Percentiles rank a stretch among this genome's conserved stretches.
These are phyloP conservation scores for Drosera spatulata DNA, from an alignment of 179 eudicot species.

Conservation along the genomic window DNA sequence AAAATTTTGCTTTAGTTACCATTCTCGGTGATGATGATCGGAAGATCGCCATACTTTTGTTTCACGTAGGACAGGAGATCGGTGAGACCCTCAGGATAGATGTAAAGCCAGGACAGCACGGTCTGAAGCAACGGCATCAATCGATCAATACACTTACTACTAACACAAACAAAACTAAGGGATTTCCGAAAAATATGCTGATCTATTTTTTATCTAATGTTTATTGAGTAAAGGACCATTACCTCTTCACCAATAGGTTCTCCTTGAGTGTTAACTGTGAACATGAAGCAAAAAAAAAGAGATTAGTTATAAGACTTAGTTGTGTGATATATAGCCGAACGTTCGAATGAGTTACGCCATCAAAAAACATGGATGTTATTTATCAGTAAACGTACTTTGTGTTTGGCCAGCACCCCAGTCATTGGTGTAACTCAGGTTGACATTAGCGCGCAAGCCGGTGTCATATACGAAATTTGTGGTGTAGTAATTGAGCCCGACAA, in stretches of 20 bases:
- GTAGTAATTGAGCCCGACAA: constrained; percentile 46
- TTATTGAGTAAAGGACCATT: too few relatives aligned
- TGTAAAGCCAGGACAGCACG: not conserved
- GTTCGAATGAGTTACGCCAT: not conserved
- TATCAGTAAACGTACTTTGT: not conserved
- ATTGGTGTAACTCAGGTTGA: not conserved
- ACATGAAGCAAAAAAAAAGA: too few relatives aligned
- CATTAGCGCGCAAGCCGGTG: not conserved
- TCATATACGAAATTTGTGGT: constrained; percentile 25
- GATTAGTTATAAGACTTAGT: too few relatives aligned
- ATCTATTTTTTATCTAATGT: too few relatives aligned
- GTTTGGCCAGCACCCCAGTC: not conserved
- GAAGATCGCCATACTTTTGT: not conserved
- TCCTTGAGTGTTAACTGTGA: too few relatives aligned
- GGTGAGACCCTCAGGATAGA: constrained; percentile 1
- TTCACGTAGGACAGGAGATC: not conserved
- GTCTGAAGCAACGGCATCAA: not conserved
- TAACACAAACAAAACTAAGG: too few relatives aligned
- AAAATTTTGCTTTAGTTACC: not conserved
- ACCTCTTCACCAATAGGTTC: too few relatives aligned
- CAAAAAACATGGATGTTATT: not conserved
- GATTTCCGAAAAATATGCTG: too few relatives aligned
- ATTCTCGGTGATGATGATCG: not conserved
- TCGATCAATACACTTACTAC: too few relatives aligned
- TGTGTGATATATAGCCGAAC: too few relatives aligned